phyloP scores from a whole-genome alignment of 495 filamentous ascomycete species.

The Amniculicola lignicola region DNA sequence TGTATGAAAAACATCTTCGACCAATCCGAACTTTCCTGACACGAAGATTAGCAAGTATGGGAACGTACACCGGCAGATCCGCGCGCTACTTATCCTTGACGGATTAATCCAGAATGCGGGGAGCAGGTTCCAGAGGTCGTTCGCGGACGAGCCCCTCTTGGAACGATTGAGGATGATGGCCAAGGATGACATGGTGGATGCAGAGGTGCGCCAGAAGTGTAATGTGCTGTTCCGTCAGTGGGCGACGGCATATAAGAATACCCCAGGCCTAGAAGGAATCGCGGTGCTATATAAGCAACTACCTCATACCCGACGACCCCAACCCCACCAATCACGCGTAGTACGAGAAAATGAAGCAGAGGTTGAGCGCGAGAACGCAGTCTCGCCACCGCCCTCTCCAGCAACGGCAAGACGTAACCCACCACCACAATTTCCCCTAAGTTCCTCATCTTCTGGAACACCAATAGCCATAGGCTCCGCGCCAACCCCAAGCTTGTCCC shows the following conservation, averaged over 20 bases:
- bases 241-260: conserved; percentile 78
- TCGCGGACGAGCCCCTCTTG: conserved; percentile 88
- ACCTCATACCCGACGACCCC: conserved; percentile 62
- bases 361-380: conserved; percentile 55
- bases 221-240: conserved; percentile 82
- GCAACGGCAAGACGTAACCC: conserved; percentile 9
- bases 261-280: conserved; percentile 74
- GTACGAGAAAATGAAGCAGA: conserved; percentile 68
- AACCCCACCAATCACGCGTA: conserved; percentile 72
- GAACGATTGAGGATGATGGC: conserved; percentile 87
- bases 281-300: conserved; percentile 77
- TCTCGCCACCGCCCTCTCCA: conserved; percentile 16
- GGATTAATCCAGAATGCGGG: conserved; percentile 94
- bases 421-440: conserved; percentile 4
- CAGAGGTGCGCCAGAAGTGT: conserved; percentile 80
- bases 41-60: conserved; percentile 73
- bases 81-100: conserved; percentile 87
- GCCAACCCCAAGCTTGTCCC: conserved; percentile 32
- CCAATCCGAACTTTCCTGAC: not conserved
- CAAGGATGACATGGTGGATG: conserved; percentile 80
- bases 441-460: conserved; percentile 29
- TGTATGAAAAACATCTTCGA: conserved; percentile 50
- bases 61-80: conserved; percentile 82
- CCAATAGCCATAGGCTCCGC: conserved; percentile 27
- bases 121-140: conserved; percentile 77